Evolutionary conservation across 345 rosid genomes (phyloP), one percentile per base, ranked within the genome.

Genomic region (Angophora floribunda): DNA sequence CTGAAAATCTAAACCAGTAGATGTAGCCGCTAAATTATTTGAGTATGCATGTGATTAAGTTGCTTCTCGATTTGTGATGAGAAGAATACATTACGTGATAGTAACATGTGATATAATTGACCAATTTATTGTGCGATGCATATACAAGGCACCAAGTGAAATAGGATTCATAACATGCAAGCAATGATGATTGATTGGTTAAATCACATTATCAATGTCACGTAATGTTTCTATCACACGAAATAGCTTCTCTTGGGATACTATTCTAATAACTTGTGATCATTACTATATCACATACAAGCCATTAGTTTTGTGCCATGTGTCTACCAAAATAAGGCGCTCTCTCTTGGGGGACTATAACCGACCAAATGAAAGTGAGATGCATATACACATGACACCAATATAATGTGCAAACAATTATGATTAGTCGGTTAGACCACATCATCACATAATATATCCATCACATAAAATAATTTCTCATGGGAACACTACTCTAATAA

Each of bases 161-260:
- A 59, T 0, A 12, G 1, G 3, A 26, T 0, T 59, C 26, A 1
- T 59, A 28, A 59, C 30, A 59, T 14, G 14, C 7, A 1, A 59
- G 67, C 15, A 1, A 26, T 59, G 67, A 59, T 59, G 26, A 59
- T 50, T 12, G 67, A 59, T 26, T 5, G 28, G 15, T 59, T 59
- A 59, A 15, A 59, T 1, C n/a, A 59, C 32, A 28, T 59, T 30
- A 59, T 59, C 67, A 59, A 59, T 59, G 30, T 59, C 67, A 26
- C 0, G 30, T 59, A 26, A 59, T 59, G 12, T 59, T 26, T 59
- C 3, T 59, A 0, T 26, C 30, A 59, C 6, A 4, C 2, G 11
- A 21, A 55, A 55, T 10, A 55, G 21, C 26, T 26, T 55, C 0
- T 55, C 61, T 21, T 55, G 61, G 28, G 5, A 55, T 21, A 21